Evolutionary conservation across 495 filamentous ascomycete species (phyloP).

Genomic region (Astrothelium subdiscretum): DNA sequence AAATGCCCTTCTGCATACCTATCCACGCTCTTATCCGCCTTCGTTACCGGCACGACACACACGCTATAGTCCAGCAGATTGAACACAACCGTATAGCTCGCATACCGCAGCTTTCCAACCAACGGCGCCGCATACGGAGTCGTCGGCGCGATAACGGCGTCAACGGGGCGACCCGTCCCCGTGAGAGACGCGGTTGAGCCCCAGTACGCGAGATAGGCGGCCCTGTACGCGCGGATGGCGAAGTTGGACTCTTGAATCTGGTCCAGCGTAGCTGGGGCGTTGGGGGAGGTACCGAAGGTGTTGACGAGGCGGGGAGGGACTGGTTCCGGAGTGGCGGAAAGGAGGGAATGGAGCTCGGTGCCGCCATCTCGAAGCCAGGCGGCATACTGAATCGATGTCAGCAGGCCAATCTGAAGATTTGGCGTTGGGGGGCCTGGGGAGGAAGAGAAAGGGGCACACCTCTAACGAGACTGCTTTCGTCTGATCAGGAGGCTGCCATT

Average conservation of each 20-base stretch:
- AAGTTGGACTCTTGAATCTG: constrained; percentile 45
- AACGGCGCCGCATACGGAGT: constrained; percentile 18
- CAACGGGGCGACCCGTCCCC: constrained; percentile 5
- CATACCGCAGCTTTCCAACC: constrained; percentile 19
- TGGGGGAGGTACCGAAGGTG: not conserved
- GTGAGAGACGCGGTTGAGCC: constrained; percentile 33
- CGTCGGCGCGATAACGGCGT: constrained; percentile 21
- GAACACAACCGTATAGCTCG: constrained; percentile 22
- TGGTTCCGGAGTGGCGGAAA: not conserved
- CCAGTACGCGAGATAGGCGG: constrained; percentile 79
- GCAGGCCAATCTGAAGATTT: not conserved
- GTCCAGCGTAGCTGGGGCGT: constrained; percentile 29
- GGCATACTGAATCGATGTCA: not conserved
- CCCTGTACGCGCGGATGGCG: constrained; percentile 50
- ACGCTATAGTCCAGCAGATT: constrained; percentile 22
- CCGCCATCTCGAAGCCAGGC: not conserved
- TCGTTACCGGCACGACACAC: not conserved
- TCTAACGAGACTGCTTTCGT: not conserved
- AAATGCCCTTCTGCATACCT: constrained; percentile 24
- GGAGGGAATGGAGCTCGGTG: not conserved
- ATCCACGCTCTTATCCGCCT: constrained; percentile 43
- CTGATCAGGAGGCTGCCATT: constrained; percentile 38
- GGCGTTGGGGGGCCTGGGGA: not conserved
- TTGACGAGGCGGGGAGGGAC: not conserved
- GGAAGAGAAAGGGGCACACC: not conserved